phyloP scores from a whole-genome alignment of 441 rosid species.

The Adansonia gregorii region DNA sequence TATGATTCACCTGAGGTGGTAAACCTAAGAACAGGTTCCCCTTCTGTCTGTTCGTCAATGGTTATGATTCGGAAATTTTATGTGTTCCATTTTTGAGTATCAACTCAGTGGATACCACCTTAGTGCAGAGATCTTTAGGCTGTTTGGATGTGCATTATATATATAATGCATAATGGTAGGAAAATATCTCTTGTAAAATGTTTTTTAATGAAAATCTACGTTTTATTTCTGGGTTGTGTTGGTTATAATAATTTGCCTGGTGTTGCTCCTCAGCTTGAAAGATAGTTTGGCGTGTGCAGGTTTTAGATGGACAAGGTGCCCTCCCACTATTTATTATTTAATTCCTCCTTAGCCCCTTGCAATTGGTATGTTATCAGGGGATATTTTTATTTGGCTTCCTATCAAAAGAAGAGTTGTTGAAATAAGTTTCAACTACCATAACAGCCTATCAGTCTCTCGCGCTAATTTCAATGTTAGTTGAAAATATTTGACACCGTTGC shows the following conservation, averaged over 20 bases:
- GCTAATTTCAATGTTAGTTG: background rate
- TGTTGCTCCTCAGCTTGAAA: constrained; percentile 13
- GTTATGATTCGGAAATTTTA: constrained; percentile 26
- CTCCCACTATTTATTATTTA: background rate
- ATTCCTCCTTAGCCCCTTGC: background rate
- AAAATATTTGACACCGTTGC: background rate
- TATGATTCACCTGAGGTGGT: constrained; percentile 90
- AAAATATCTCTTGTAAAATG: constrained; percentile 36
- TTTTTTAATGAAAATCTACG: constrained; percentile 28
- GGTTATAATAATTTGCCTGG: constrained; percentile 9
- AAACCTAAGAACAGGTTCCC: constrained; percentile 50
- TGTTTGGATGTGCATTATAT: constrained; percentile 28
- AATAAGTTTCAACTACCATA: background rate
- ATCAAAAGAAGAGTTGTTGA: background rate
- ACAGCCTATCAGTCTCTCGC: background rate
- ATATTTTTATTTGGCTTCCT: background rate
- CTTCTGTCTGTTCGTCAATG: constrained; percentile 34
- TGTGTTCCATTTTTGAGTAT: constrained; percentile 32
- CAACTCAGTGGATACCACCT: constrained; percentile 27
- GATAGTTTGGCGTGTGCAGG: constrained; percentile 9
- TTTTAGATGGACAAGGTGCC: background rate
- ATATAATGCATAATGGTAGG: constrained; percentile 27
- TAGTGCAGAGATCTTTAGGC: constrained; percentile 31
- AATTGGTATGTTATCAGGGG: background rate
- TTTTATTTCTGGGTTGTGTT: constrained; percentile 2